phyloP scores from a whole-genome alignment of 345 rosid genomes.

The Schrenkiella parvula region DNA sequence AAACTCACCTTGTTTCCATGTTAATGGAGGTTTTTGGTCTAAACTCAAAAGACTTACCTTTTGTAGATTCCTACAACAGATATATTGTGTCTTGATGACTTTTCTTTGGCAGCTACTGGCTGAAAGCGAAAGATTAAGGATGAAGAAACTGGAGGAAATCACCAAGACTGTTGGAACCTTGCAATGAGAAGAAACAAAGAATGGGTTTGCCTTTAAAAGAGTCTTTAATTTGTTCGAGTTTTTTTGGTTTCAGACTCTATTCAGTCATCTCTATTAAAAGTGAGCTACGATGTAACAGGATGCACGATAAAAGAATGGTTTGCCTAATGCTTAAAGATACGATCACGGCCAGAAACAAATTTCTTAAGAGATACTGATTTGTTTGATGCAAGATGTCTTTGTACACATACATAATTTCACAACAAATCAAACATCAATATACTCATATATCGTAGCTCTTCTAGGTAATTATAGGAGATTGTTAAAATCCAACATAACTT shows the following conservation, averaged over 20 bases:
- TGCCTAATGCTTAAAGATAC: neutral
- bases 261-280: neutral
- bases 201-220: neutral
- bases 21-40: slow-evolving; percentile 31
- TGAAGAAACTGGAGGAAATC: slow-evolving; percentile 73
- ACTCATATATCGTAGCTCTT: neutral
- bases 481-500: neutral
- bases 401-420: neutral
- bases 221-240: neutral
- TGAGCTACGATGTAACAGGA: slow-evolving; percentile 13
- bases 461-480: neutral
- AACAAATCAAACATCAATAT: neutral
- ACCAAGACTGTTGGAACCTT: slow-evolving; percentile 53
- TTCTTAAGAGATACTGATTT: neutral
- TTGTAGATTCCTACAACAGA: neutral
- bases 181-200: slow-evolving; percentile 7
- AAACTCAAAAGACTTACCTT: neutral
- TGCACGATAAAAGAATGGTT: neutral
- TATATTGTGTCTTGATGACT: neutral
- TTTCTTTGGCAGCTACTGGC: slow-evolving; percentile 47
- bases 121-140: slow-evolving; percentile 70
- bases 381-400: neutral
- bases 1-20: slow-evolving; percentile 34
- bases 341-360: neutral
- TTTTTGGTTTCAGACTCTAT: neutral